Evolutionary conservation across 2,329 filamentous ascomycete species (phyloP), one percentile per base, ranked within the genome.

Genomic region (Venturia carpophila): DNA sequence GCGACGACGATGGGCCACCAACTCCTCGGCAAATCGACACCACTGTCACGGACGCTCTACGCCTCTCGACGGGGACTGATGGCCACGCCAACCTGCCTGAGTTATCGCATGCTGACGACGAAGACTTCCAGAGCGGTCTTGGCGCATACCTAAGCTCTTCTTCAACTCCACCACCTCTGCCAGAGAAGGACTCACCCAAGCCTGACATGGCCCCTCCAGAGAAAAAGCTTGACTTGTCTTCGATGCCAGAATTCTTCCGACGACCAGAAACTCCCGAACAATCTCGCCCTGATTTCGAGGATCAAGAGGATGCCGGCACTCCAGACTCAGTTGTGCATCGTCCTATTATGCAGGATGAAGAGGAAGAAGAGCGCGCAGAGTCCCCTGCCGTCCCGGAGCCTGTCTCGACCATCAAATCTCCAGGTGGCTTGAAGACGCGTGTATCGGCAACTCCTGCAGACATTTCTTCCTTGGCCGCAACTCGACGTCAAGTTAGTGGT

Each of bases 281-380:
- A 37, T 3, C 30, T n/a, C 27, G 3, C 30, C 45, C 27, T 43
- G 17, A 60, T 60, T 10, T 72, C 42, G 69, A 71, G 15, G 72
- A 75, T 60, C 72, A 72, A 5, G 75, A 75, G 71, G 73, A 76
- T 34, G 85, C 86, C 11, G 84, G 86, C 42, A 95, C 91, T 9
- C 92, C 93, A 17, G 90, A 92, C 62, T 97, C 93, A 7, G 92
- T 97, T 27, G 93, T 97, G 68, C 89, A 90, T 67, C 90, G 92
- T 71, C 85, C 87, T 1, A 75, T 90, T 60, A 19, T 37, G 27
- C 69, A 71, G 37, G 69, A 71, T 21, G 70, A 73, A 68, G 75
- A 69, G 9, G 71, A 70, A 1, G 74, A 76, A 58, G 73, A 73
- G 2, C 73, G 79, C 2, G 74, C 76, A 19, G 81, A 85, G 58